phyloP scores from a whole-genome alignment of 2,329 filamentous ascomycete genomes.

The Biscogniauxia mediterranea region DNA sequence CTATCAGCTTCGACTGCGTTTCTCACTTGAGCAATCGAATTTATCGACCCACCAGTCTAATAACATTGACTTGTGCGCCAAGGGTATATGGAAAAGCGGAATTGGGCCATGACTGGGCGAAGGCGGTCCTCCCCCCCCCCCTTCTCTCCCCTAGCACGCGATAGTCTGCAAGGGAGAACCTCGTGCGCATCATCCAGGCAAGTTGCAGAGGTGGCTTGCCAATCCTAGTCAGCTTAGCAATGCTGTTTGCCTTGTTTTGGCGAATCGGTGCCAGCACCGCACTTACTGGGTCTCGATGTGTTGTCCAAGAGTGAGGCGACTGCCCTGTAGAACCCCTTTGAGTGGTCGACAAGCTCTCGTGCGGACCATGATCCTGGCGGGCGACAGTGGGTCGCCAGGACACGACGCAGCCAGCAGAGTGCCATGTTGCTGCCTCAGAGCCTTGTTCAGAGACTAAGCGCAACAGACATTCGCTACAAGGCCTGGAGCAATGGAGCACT shows the following conservation, averaged over 20 bases:
- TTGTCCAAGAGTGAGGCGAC: conserved; percentile 33
- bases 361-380: conserved; percentile 22
- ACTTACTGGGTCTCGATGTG: conserved; percentile 28
- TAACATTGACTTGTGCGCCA: not conserved
- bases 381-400: conserved; percentile 16
- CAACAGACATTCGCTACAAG: not conserved
- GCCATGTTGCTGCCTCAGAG: conserved; percentile 11
- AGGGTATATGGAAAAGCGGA: conserved; percentile 5
- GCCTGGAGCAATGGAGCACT: not conserved
- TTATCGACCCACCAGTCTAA: not conserved
- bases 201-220: conserved; percentile 24
- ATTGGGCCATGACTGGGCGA: not conserved
- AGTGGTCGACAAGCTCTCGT: conserved; percentile 27
- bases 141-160: no score
- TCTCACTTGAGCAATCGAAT: conserved; percentile 3
- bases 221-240: conserved; percentile 15
- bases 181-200: conserved; percentile 22
- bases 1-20: not conserved
- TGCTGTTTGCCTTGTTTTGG: conserved; percentile 22
- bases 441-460: conserved; percentile 1
- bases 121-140: no score
- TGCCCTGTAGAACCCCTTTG: conserved; percentile 24
- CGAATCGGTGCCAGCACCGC: conserved; percentile 17
- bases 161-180: conserved; percentile 26
- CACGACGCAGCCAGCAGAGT: conserved; percentile 1